Conservation (phyloP, 331 rosid genomes). For the Stylosanthes scabra region DNA sequence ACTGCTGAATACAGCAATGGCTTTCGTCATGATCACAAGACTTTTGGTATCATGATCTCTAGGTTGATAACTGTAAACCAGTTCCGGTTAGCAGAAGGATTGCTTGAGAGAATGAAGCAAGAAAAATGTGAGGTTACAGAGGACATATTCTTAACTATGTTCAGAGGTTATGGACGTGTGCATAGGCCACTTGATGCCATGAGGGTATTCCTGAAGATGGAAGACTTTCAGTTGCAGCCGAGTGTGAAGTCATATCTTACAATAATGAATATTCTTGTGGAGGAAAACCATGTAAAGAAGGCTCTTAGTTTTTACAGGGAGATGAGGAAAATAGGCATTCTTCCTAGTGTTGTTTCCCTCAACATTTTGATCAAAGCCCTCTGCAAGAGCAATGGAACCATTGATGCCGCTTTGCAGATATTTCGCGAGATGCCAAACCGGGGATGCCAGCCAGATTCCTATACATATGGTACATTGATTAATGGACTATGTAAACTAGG, state of each 20-base stretch:
- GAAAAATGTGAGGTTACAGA: constrained; percentile 70
- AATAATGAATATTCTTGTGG: constrained; percentile 76
- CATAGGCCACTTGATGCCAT: constrained; percentile 78
- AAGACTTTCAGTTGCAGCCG: constrained; percentile 60
- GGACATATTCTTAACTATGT: constrained; percentile 62
- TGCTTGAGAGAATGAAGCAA: constrained; percentile 82
- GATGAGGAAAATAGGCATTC: constrained; percentile 73
- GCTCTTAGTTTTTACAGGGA: constrained; percentile 74
- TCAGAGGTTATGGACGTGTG: constrained; percentile 79
- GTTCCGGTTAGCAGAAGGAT: constrained; percentile 75
- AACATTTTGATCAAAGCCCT: constrained; percentile 91
- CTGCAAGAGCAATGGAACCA: constrained; percentile 72
- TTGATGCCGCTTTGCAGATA: constrained; percentile 68
- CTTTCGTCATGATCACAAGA: constrained; percentile 74
- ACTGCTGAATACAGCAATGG: constrained; percentile 85
- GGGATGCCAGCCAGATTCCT: constrained; percentile 81
- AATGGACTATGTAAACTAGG: constrained; percentile 81
- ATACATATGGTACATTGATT: constrained; percentile 89
- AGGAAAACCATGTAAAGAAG: constrained; percentile 75
- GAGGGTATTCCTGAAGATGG: constrained; percentile 78
- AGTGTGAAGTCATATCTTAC: constrained; percentile 71
- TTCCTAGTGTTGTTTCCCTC: constrained; percentile 68
- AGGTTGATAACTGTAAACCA: constrained; percentile 71
- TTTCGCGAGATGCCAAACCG: constrained; percentile 80
- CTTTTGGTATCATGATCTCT: constrained; percentile 73